Conservation (phyloP, 805 yeast genomes). For the Saccharomyces eubayanus region DNA sequence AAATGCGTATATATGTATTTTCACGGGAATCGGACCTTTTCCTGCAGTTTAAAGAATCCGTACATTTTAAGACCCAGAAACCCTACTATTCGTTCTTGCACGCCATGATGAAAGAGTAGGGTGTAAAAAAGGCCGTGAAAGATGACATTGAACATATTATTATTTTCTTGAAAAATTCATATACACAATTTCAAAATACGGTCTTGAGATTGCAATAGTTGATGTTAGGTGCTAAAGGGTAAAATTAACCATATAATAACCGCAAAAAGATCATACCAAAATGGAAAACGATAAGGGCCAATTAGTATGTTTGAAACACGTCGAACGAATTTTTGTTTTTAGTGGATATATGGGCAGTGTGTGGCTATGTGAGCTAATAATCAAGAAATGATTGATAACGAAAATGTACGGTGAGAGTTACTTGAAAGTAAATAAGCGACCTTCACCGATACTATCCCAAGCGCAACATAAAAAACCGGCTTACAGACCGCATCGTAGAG, state of each 20-base stretch:
- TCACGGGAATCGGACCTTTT: background rate
- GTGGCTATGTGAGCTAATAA: background rate
- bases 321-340: background rate
- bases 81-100: background rate
- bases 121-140: background rate
- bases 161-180: background rate
- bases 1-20: background rate
- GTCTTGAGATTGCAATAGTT: background rate
- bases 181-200: background rate
- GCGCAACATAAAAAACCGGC: no score
- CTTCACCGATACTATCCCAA: background rate
- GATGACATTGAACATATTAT: background rate
- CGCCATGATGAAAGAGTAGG: no score
- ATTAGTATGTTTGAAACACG: slow-evolving; percentile 61
- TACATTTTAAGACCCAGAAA: background rate
- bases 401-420: background rate
- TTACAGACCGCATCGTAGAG: background rate
- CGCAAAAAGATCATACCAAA: slow-evolving; percentile 35
- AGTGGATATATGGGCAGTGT: background rate
- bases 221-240: background rate
- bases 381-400: background rate
- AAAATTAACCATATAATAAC: background rate
- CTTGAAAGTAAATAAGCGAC: background rate
- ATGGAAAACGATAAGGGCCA: slow-evolving; percentile 99
- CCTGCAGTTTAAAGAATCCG: background rate